Evolutionary conservation across 2,329 filamentous ascomycete genomes (phyloP).

Genomic region (Colletotrichum costaricense): DNA sequence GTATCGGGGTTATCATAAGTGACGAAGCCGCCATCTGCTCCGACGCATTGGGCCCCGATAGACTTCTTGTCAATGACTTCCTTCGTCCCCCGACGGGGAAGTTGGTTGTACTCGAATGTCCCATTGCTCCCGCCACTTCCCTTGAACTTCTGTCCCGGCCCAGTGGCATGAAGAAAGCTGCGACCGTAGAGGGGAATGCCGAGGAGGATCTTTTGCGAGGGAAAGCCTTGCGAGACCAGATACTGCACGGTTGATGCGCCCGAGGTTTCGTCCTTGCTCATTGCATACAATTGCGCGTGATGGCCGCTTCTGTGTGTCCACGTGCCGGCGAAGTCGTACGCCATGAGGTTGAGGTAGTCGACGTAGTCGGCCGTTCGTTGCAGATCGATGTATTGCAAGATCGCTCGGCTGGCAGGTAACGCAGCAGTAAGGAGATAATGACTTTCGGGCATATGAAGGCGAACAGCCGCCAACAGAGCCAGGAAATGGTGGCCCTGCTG

Average conservation of each 20-base stretch:
- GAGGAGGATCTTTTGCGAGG: slow-evolving; percentile 77
- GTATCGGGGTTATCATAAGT: slow-evolving; percentile 84
- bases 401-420: slow-evolving; percentile 74
- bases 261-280: slow-evolving; percentile 70
- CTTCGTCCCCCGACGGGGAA: slow-evolving; percentile 71
- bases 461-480: slow-evolving; percentile 73
- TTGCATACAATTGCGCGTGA: slow-evolving; percentile 79
- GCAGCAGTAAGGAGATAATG: slow-evolving; percentile 78
- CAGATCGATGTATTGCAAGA: slow-evolving; percentile 77
- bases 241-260: slow-evolving; percentile 76
- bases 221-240: slow-evolving; percentile 73
- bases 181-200: slow-evolving; percentile 82
- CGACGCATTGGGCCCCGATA: slow-evolving; percentile 78
- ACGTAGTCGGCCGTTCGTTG: slow-evolving; percentile 71
- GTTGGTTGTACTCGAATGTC: slow-evolving; percentile 78
- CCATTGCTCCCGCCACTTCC: slow-evolving; percentile 72
- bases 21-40: slow-evolving; percentile 81
- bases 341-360: slow-evolving; percentile 82
- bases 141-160: slow-evolving; percentile 71
- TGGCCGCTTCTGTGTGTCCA: slow-evolving; percentile 78
- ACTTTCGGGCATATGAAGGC: slow-evolving; percentile 75
- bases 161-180: slow-evolving; percentile 75
- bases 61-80: slow-evolving; percentile 76
- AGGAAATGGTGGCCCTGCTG: slow-evolving; percentile 79
- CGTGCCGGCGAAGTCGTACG: slow-evolving; percentile 81